Evolutionary conservation across 768 basidiomycete genomes (phyloP).

Genomic region (Lentinus tigrinus): DNA sequence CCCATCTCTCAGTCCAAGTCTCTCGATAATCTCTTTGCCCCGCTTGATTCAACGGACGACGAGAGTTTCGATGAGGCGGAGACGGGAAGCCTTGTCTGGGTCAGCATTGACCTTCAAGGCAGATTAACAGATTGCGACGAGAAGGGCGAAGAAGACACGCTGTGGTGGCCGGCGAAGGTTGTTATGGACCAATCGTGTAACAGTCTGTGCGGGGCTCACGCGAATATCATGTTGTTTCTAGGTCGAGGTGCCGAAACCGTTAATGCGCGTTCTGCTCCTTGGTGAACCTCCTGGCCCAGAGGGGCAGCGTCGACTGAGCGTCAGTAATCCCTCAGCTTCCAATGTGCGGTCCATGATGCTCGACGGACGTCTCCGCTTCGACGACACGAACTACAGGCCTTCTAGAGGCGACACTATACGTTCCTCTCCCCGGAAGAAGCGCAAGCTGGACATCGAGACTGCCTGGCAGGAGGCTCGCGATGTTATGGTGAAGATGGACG

Average conservation of each 20-base stretch:
- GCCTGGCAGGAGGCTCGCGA: slow-evolving; percentile 51
- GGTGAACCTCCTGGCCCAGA: slow-evolving; percentile 26
- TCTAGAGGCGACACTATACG: slow-evolving; percentile 7
- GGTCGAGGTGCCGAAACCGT: slow-evolving; percentile 3
- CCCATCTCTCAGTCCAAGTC: slow-evolving; percentile 2
- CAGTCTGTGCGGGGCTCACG: background rate
- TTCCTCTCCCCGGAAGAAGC: slow-evolving; percentile 46
- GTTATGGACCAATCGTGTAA: slow-evolving; percentile 18
- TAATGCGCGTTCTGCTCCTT: slow-evolving; percentile 28
- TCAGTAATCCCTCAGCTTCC: slow-evolving; percentile 36
- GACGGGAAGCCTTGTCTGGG: slow-evolving; percentile 24
- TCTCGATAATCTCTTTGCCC: slow-evolving; percentile 4
- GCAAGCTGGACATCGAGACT: slow-evolving; percentile 35
- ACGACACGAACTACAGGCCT: slow-evolving; percentile 32
- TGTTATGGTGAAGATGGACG: slow-evolving; percentile 41
- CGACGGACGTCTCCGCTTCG: slow-evolving; percentile 42
- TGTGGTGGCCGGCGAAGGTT: slow-evolving; percentile 79
- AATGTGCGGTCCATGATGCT: slow-evolving; percentile 43
- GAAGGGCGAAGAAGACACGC: slow-evolving; percentile 21
- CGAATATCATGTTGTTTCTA: background rate
- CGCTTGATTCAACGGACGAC: slow-evolving; percentile 10
- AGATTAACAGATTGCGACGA: slow-evolving; percentile 6
- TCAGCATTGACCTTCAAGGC: slow-evolving; percentile 21
- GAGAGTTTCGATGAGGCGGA: slow-evolving; percentile 5
- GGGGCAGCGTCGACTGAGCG: slow-evolving; percentile 1